phyloP scores from a whole-genome alignment of 2,329 filamentous ascomycete genomes.

The Fusarium globosum region DNA sequence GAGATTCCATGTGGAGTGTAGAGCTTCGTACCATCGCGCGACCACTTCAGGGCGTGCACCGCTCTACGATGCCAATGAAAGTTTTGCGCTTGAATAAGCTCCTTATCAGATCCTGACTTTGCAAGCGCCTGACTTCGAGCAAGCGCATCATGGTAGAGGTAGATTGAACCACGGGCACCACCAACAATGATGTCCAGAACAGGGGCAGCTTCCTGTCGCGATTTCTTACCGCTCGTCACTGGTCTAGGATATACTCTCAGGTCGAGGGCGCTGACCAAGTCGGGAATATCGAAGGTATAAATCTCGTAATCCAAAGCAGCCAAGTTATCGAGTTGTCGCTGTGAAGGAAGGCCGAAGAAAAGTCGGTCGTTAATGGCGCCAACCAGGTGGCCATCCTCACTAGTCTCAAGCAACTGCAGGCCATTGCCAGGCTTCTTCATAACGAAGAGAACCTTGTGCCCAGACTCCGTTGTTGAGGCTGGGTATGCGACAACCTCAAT shows the following conservation, averaged over 20 bases:
- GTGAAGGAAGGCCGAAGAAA: slow-evolving; percentile 49
- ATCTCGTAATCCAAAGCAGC: slow-evolving; percentile 62
- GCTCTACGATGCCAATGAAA: slow-evolving; percentile 92
- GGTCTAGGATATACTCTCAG: slow-evolving; percentile 57
- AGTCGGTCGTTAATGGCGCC: slow-evolving; percentile 53
- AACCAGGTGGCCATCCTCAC: slow-evolving; percentile 66
- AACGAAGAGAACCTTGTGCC: slow-evolving; percentile 52
- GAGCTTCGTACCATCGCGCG: slow-evolving; percentile 76
- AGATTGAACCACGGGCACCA: slow-evolving; percentile 78
- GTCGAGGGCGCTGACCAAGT: slow-evolving; percentile 76
- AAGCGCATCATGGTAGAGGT: slow-evolving; percentile 83
- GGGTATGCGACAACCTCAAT: slow-evolving; percentile 61
- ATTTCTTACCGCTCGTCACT: slow-evolving; percentile 37
- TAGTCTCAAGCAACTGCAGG: slow-evolving; percentile 58
- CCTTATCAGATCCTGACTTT: slow-evolving; percentile 53
- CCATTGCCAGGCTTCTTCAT: slow-evolving; percentile 51
- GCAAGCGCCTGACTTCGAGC: slow-evolving; percentile 62
- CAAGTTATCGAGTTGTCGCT: slow-evolving; percentile 35
- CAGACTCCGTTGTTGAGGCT: slow-evolving; percentile 44
- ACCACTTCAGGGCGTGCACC: slow-evolving; percentile 90
- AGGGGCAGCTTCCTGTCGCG: slow-evolving; percentile 43
- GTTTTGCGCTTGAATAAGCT: slow-evolving; percentile 69
- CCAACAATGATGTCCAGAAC: slow-evolving; percentile 83
- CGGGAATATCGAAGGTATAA: slow-evolving; percentile 67
- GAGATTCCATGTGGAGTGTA: background rate